Percentiles rank a stretch among this genome's conserved stretches.
Conservation (phyloP, 2,329 filamentous ascomycete species). For the Ophiostoma pallidulum region DNA sequence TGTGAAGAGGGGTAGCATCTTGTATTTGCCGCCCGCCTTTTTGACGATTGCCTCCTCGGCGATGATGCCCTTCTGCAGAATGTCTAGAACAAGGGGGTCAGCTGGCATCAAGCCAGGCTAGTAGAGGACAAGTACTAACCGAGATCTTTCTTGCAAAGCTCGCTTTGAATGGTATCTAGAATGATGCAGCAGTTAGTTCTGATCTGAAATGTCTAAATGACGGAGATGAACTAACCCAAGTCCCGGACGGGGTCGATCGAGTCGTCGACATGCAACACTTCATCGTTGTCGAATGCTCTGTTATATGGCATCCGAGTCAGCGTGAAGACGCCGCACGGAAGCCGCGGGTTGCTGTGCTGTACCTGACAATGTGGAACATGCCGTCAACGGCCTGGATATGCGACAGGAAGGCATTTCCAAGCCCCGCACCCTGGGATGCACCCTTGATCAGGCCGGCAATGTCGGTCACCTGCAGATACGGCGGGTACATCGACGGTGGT, state of each 20-base stretch:
- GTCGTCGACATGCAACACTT: conserved; percentile 37
- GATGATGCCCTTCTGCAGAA: conserved; percentile 29
- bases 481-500: conserved; percentile 35
- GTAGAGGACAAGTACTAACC: conserved; percentile 16
- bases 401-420: conserved; percentile 36
- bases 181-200: conserved; percentile 13
- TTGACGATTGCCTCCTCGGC: conserved; percentile 31
- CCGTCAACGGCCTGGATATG: conserved; percentile 38
- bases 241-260: conserved; percentile 36
- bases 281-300: conserved; percentile 35
- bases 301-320: conserved; percentile 9
- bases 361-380: conserved; percentile 37
- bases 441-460: conserved; percentile 37
- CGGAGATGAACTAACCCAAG: conserved; percentile 24
- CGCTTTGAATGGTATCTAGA: conserved; percentile 29
- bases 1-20: conserved; percentile 35
- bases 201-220: too few species aligned
- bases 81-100: conserved; percentile 24
- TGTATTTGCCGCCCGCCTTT: conserved; percentile 35
- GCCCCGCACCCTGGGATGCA: conserved; percentile 33
- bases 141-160: conserved; percentile 33
- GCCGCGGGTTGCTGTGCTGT: too few species aligned
- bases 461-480: conserved; percentile 36
- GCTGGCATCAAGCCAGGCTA: background rate
- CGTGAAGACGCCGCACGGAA: too few species aligned